Evolutionary conservation across 108 stramenopile species (phyloP).

Genomic region (Cyclotella choctawhatcheeana): DNA sequence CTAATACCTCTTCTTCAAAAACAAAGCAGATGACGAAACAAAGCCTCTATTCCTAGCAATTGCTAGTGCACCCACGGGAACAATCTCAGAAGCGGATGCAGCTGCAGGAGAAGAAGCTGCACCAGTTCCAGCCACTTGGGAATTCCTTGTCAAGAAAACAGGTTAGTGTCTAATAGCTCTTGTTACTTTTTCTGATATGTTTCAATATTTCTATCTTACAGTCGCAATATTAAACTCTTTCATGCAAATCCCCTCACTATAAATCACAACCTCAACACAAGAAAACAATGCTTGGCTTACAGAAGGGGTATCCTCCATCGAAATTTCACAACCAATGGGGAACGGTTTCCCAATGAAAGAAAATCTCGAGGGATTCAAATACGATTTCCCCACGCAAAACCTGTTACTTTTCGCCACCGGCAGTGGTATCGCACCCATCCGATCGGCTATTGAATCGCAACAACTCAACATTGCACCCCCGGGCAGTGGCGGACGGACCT

Average conservation of each 20-base stretch:
- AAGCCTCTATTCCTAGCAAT: conserved; percentile 87
- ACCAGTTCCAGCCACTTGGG: conserved; percentile 57
- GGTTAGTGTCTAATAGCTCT: background rate
- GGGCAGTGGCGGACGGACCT: conserved; percentile 65
- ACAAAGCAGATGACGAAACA: conserved; percentile 51
- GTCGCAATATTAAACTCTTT: too few species aligned
- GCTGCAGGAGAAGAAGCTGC: conserved; percentile 32
- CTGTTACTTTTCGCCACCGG: conserved; percentile 86
- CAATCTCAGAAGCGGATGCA: conserved; percentile 45
- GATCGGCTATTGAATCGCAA: conserved; percentile 88
- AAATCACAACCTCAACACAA: background rate
- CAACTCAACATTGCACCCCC: conserved; percentile 59
- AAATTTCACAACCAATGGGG: conserved; percentile 89
- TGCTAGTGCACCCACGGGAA: conserved; percentile 67
- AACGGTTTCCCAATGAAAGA: conserved; percentile 86
- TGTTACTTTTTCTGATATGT: background rate
- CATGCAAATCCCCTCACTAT: too few species aligned
- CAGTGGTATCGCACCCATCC: conserved; percentile 91
- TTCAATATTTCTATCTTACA: too few species aligned
- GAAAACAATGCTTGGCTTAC: conserved; percentile 81
- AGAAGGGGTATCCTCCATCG: conserved; percentile 49
- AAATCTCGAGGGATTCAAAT: conserved; percentile 86
- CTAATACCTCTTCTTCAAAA: background rate
- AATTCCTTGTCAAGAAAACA: conserved; percentile 90
- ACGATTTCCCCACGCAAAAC: conserved; percentile 92